These are phyloP conservation scores for Colletotrichum sp. DNA, from an alignment of 2,329 filamentous ascomycete species.

Conservation along the genomic window DNA sequence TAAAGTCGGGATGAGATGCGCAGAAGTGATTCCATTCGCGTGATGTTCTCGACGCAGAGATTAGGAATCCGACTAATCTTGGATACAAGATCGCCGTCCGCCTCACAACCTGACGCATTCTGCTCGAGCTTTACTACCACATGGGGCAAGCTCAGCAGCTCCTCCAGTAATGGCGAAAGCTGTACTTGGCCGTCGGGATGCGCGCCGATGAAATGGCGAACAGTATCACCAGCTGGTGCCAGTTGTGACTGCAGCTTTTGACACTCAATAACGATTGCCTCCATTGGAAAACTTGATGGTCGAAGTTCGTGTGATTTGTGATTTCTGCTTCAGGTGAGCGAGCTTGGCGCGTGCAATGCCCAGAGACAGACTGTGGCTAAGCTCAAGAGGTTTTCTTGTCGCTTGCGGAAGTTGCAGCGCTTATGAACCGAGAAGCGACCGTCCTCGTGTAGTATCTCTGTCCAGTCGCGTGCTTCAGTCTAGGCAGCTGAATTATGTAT, in stretches of 20 bases:
- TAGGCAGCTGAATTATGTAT: not conserved
- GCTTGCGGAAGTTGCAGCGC: not conserved
- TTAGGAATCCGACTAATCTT: not conserved
- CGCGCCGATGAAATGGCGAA: not conserved
- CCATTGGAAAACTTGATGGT: not conserved
- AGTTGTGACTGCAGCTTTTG: not conserved
- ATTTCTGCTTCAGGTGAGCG: not conserved
- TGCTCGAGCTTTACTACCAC: not conserved
- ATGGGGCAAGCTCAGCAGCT: not conserved
- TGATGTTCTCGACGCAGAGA: not conserved
- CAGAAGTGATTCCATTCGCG: not conserved
- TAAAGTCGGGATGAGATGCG: not conserved
- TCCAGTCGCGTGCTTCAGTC: not conserved
- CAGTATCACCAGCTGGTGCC: not conserved
- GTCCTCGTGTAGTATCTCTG: not conserved
- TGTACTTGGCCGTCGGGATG: not conserved
- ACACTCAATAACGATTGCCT: not conserved
- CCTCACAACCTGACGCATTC: not conserved
- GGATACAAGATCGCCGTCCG: not conserved
- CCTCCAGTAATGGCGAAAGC: not conserved
- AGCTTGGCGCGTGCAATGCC: not conserved
- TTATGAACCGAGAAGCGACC: not conserved
- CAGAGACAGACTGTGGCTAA: not conserved
- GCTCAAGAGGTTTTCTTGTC: not conserved
- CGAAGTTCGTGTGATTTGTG: not conserved